Evolutionary conservation across 345 rosid genomes (phyloP).

Genomic region (Brassica juncea): DNA sequence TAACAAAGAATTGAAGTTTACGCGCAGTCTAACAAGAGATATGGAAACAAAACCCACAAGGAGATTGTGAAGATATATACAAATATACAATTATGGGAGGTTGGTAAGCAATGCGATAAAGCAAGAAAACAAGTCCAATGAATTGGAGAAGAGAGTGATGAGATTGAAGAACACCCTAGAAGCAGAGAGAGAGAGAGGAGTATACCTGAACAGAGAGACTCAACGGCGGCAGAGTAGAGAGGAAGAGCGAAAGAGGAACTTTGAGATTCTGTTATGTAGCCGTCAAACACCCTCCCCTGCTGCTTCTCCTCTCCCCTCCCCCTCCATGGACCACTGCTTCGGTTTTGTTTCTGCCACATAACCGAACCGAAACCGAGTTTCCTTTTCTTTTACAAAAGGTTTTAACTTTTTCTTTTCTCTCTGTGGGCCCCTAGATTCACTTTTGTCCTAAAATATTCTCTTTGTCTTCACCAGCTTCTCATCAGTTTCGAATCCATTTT

Average conservation of each 20-base stretch:
- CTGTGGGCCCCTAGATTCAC: no score
- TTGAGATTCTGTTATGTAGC: slow-evolving; percentile 26
- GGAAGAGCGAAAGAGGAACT: slow-evolving; percentile 39
- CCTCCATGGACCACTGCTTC: slow-evolving; percentile 31
- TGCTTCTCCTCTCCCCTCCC: slow-evolving; percentile 7
- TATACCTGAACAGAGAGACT: slow-evolving; percentile 24
- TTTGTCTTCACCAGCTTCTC: no score
- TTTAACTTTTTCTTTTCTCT: background rate
- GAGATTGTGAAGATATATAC: slow-evolving; percentile 7
- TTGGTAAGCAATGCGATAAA: slow-evolving; percentile 18
- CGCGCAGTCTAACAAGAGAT: background rate
- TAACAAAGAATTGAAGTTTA: slow-evolving; percentile 10
- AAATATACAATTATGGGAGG: background rate
- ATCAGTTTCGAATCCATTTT: no score
- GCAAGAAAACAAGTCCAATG: slow-evolving; percentile 7
- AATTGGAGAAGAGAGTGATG: slow-evolving; percentile 15
- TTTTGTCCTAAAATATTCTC: no score
- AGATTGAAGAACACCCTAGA: slow-evolving; percentile 29
- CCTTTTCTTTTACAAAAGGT: background rate
- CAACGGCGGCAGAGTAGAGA: slow-evolving; percentile 10
- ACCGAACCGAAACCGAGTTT: slow-evolving; percentile 23
- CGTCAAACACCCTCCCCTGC: background rate
- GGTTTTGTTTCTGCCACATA: background rate
- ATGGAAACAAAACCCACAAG: slow-evolving; percentile 11
- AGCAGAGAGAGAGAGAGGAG: slow-evolving; percentile 6